Evolutionary conservation across 306 rosid species (phyloP).

Genomic region (Senna siamea): DNA sequence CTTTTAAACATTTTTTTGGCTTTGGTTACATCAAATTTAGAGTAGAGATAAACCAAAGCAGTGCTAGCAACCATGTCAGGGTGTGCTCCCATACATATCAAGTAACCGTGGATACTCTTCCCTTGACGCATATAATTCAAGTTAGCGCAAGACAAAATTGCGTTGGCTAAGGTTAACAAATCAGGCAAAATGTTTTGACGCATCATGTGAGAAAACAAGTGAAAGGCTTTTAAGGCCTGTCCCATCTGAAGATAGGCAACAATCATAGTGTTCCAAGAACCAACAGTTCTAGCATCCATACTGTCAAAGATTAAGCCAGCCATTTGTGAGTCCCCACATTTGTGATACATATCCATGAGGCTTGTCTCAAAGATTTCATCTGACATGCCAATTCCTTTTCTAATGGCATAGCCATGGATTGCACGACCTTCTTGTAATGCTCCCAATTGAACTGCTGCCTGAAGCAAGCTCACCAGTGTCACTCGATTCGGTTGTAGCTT

Average conservation of each 20-base stretch:
- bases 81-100: slow-evolving; percentile 38
- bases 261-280: slow-evolving; percentile 56
- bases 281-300: slow-evolving; percentile 44
- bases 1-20: slow-evolving; percentile 49
- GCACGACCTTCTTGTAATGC: slow-evolving; percentile 43
- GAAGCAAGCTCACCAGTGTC: slow-evolving; percentile 55
- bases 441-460: slow-evolving; percentile 39
- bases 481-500: slow-evolving; percentile 50
- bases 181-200: slow-evolving; percentile 47
- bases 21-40: slow-evolving; percentile 49
- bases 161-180: slow-evolving; percentile 58
- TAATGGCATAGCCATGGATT: slow-evolving; percentile 56
- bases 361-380: slow-evolving; percentile 58
- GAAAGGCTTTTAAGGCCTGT: slow-evolving; percentile 45
- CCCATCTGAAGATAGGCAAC: slow-evolving; percentile 43
- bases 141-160: slow-evolving; percentile 46
- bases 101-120: slow-evolving; percentile 57
- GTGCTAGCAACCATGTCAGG: slow-evolving; percentile 53
- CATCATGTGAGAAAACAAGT: slow-evolving; percentile 44
- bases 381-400: slow-evolving; percentile 49
- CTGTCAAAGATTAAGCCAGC: slow-evolving; percentile 46
- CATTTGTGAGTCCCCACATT: slow-evolving; percentile 45
- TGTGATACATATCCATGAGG: slow-evolving; percentile 59
- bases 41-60: slow-evolving; percentile 54
- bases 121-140: slow-evolving; percentile 46